Evolutionary conservation across 805 yeast genomes (phyloP), one percentile per base, ranked within the genome.

Genomic region (Lachancea kluyveri): DNA sequence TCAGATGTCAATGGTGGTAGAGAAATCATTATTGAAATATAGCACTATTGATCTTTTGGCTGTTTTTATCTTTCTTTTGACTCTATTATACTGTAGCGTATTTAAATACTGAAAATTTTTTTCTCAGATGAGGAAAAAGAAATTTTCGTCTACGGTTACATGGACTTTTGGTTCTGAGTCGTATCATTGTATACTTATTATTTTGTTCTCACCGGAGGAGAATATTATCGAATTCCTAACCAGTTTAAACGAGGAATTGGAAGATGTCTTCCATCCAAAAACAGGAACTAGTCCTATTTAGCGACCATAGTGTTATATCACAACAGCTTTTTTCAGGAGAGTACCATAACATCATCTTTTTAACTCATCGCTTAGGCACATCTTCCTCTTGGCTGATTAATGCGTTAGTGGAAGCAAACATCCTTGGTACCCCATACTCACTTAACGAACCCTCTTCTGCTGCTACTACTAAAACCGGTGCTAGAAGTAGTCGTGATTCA

Each of bases 371-470:
- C 1, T 64, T 61, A 29, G 77, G 80, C 0, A 77, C 82, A 0
- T 66, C 73, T 17, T 76, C 88, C 2, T 52, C 72, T 5, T 81
- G 90, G 90, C 59, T 81, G 22, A 46, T 69, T 3, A 67, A 66
- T 33, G 66, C 77, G 2, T 50, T 80, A 14, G 55, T 77, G 6
- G 85, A 79, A 43, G 66, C 64, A 21, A 56, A 64, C 16, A 40
- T 74, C 10, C 45, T 57, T 11, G 81, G 77, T 4, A 26, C 23
- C 12, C 67, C 75, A 9, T 28, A 65, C 59, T 44, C 62, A 33
- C 24, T 64, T 43, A 64, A 69, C 59, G 38, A 48, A 3, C 28
- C 53, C 6, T 45, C 44, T 27, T 41, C 51, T 6, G 44, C 53
- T 3, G 48, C 58, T 26, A 35, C 32, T 6, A 39, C 45, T 4